Base-by-base conservation (phyloP, 2,329 filamentous ascomycete genomes). In the Scedosporium minutisporum region DNA sequence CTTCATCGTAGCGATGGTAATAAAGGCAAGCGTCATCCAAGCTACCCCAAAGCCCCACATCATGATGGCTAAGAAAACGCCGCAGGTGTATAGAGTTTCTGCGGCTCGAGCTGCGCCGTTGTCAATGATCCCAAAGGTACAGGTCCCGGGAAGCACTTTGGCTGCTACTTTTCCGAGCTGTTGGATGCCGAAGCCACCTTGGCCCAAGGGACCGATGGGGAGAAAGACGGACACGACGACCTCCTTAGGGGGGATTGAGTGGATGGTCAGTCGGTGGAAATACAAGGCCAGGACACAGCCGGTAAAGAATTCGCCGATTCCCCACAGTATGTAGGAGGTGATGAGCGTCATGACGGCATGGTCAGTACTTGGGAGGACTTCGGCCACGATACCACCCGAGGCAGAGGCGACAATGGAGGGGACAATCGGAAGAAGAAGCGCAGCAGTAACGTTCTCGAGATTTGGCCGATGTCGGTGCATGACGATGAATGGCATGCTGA, bases 281-380 rank as follows among this genome's bases (percentile, higher is more conserved):
- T 90, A 91, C 44, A 90, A 80, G 10, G 83, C 84, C 27, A 90
- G 74, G 21, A 89, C 80, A 51, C 81, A 78, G 71, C 86, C 80
- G 1, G 86, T 82, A 60, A 90, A 77, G 41, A 72, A 72, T 67
- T 75, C 78, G 4, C 86, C 84, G 63, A 85, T 83, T 0, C 87
- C 87, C 86, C 85, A 90, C 66, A 90, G 81, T 16, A 89, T 75
- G 69, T 90, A 91, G 3, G 80, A 86, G 16, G 77, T 77, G n/a
- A 89, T 74, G 23, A 90, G 68, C 0, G 87, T 90, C 44, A 80
- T 81, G 21, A 88, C 71, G 3, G 84, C 84, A 66, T 85, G 79
- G 18, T 78, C 71, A 1, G 74, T 73, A 65, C 86, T 75, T 1
- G 80, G 78, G 0, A 91, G 77, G 14, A 82, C 76, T n/a, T 79